A percentile compares a stretch with the other conserved stretches of the same genome.
phyloP scores from a whole-genome alignment of 257 asterid genomes.

The Nemophila menziesii region DNA sequence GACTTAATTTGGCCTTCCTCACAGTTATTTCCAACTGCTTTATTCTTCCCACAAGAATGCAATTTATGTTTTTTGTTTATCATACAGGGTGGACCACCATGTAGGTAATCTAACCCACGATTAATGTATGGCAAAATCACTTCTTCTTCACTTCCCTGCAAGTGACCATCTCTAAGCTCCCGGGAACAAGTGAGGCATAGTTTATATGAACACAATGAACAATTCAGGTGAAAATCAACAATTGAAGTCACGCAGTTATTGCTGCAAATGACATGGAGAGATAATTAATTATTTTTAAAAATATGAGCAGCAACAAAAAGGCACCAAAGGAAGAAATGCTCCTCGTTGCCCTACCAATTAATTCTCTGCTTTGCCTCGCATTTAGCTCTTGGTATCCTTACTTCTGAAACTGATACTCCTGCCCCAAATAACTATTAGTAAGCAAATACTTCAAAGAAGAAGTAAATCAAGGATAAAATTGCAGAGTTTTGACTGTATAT shows the following conservation, averaged over 20 bases:
- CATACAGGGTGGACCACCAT: conserved; percentile 24
- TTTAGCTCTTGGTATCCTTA: conserved; percentile 20
- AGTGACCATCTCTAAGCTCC: conserved; percentile 56
- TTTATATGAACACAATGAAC: conserved; percentile 57
- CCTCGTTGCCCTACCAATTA: conserved; percentile 40
- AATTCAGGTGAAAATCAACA: conserved; percentile 64
- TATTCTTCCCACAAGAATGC: not conserved
- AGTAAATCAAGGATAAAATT: too few species aligned
- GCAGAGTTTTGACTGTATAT: too few species aligned
- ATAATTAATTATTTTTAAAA: too few species aligned
- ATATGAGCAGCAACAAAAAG: not conserved
- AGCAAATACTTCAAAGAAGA: not conserved
- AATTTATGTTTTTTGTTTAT: not conserved
- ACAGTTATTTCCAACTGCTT: conserved; percentile 12
- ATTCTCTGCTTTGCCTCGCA: conserved; percentile 32
- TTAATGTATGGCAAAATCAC: conserved; percentile 11
- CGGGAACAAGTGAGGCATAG: conserved; percentile 71
- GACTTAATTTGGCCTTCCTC: conserved; percentile 7
- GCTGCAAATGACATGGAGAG: conserved; percentile 33
- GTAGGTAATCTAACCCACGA: conserved; percentile 33
- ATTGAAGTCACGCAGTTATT: conserved; percentile 67
- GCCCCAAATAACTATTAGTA: conserved; percentile 20
- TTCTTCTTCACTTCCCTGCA: conserved; percentile 30
- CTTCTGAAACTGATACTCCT: conserved; percentile 43
- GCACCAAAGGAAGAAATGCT: conserved; percentile 1